Evolutionary conservation across 176 grass and related monocot species (phyloP), one percentile per base, ranked within the genome.

Genomic region (Olyra latifolia): DNA sequence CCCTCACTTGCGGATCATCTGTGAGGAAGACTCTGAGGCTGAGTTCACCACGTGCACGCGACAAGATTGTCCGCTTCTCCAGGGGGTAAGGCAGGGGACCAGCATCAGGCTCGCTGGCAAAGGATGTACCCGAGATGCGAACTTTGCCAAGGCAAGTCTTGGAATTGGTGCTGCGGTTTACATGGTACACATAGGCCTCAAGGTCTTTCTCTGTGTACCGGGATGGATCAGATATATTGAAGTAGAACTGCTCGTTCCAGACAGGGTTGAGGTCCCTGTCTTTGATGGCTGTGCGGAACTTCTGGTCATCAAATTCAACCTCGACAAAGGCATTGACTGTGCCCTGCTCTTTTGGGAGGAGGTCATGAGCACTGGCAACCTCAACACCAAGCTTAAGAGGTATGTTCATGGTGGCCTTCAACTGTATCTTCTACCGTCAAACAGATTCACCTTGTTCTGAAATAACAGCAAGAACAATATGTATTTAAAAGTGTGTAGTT

Each of bases 11-110:
- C 29, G 90, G 86, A 84, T 98, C 90, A 66, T 94, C 53, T 27
- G 95, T 98, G 57, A 94, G 90, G 85, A 98, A 98, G 45, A 98
- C 92, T 55, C 85, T 94, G 71, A 98, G 88, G 19, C 86, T 85
- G 39, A 98, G 89, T 82, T 98, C 90, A 60, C 95, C 95, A 8
- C 80, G 89, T 7, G 87, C 86, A n/a, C 92, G 85, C 0, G 95
- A 94, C 22, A 94, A 81, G 15, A 98, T 80, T 0, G 58, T 73
- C 6, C 85, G 88, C 80, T 89, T 98, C 80, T 94, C 95, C 83
- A 98, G 47, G 10, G 95, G 95, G 67, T 94, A 98, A 29, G 83
- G 83, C 62, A 93, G 69, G 65, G 85, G 53, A 3, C 74, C 5
- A 1, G 90, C 88, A 74, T 98, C 92, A 24, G 85, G 6, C 14